Percentiles rank a stretch among this genome's conserved stretches.
Evolutionary conservation across 129 eudicot genomes (phyloP).

Genomic region (Smallanthus sonchifolius): DNA sequence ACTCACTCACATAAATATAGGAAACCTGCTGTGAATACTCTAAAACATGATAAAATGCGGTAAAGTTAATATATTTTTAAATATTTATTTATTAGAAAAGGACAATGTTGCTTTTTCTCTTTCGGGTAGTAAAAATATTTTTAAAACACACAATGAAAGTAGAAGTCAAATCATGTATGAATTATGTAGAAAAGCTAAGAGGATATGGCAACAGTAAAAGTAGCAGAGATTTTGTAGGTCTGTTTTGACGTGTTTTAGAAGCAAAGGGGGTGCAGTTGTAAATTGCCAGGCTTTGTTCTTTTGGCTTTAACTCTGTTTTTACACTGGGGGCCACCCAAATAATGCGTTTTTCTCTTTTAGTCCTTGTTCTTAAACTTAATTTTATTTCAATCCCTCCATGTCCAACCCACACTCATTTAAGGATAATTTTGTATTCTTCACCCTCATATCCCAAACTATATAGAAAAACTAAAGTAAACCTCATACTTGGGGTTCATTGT

Average conservation of each 20-base stretch:
- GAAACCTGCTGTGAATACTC: no score
- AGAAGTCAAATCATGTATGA: constrained; percentile 34
- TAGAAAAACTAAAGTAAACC: no score
- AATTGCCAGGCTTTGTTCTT: constrained; percentile 40
- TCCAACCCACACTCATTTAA: neutral
- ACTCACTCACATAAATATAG: no score
- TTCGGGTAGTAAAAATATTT: constrained; percentile 9
- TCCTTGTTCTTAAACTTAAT: neutral
- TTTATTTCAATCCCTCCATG: neutral
- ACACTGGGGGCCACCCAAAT: constrained; percentile 22
- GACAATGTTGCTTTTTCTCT: constrained; percentile 9
- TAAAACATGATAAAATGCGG: no score
- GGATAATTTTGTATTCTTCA: neutral
- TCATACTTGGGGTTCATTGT: no score
- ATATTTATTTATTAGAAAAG: constrained; percentile 7
- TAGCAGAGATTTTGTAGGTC: constrained; percentile 42
- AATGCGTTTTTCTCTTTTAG: neutral
- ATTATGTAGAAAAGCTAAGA: constrained; percentile 32
- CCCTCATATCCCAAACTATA: no score
- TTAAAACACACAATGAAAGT: constrained; percentile 40
- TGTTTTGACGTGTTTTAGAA: constrained; percentile 44
- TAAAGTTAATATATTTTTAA: neutral
- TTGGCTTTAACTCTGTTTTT: constrained; percentile 27
- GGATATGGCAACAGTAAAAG: constrained; percentile 36
- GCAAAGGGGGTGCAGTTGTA: constrained; percentile 49